Evolutionary conservation across 352 stramenopile species (phyloP), one percentile per base, ranked within the genome.

Genomic region (Globisporangium abappressorium): DNA sequence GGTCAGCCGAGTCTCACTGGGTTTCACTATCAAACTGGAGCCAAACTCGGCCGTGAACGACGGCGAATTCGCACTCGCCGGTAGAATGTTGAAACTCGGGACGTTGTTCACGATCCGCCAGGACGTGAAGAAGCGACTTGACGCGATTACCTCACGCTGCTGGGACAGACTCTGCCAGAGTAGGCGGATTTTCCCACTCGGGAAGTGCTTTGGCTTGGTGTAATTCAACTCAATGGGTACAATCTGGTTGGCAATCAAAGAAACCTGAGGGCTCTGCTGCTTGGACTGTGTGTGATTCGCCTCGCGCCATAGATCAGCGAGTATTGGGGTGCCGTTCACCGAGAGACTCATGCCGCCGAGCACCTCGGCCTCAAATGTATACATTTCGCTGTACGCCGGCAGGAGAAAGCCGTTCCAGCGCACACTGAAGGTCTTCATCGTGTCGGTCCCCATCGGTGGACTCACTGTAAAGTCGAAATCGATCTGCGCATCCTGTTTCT

Each of bases 101-200:
- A 89, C 70, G 55, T 90, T 87, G 53, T 89, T 88, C 8, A 78
- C 67, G 14, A 92, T 82, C 20, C 56, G 61, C 79, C 84, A 90
- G 0, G 68, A 77, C 20, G 84, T 88, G 58, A 83, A 90, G 4
- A 90, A 65, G 5, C 69, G 69, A 41, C 57, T 75, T 1, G 79
- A 58, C 12, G 81, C 72, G 36, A 94, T 70, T 20, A 85, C 56
- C 65, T 87, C 68, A 14, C 62, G 67, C 0, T 62, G 38, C 53
- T 89, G 79, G 9, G 80, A 91, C 0, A 81, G 30, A 72, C 85
- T 92, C 55, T 71, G 67, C 85, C 85, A 94, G 41, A 69, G 69
- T 22, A 94, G 28, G 6, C 70, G 67, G 1, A 90, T 65, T 4
- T 66, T 70, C 3, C 70, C 82, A 43, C 69, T 85, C 4, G 74